phyloP scores from a whole-genome alignment of 164 flowering plant genomes.

The Liquidambar formosana region DNA sequence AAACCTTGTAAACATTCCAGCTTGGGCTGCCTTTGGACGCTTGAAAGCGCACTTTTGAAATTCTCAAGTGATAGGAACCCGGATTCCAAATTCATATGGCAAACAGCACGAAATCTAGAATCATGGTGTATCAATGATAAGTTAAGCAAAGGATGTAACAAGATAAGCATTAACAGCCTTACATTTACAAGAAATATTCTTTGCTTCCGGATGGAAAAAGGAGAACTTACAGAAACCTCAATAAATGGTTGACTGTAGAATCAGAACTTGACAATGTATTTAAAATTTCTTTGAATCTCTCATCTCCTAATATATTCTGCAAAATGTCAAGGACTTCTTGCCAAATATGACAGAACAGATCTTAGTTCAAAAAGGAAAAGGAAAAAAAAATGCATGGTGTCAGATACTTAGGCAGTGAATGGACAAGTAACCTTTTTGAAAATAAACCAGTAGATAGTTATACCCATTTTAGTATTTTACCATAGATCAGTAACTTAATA shows the following conservation, averaged over 20 bases:
- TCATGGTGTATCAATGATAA: not conserved
- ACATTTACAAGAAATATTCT: slow-evolving; percentile 3
- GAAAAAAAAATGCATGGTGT: not conserved
- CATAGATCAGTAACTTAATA: not conserved
- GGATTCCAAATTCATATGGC: slow-evolving; percentile 53
- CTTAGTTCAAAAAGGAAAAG: not conserved
- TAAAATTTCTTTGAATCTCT: slow-evolving; percentile 50
- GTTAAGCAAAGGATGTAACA: slow-evolving; percentile 2
- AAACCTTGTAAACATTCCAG: slow-evolving; percentile 75
- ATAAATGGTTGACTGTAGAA: slow-evolving; percentile 52
- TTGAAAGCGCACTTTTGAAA: slow-evolving; percentile 58
- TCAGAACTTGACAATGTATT: slow-evolving; percentile 37
- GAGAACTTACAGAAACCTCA: slow-evolving; percentile 80
- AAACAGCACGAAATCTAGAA: slow-evolving; percentile 72
- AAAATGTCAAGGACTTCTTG: slow-evolving; percentile 47
- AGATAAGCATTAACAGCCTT: not conserved
- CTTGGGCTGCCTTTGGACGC: slow-evolving; percentile 73
- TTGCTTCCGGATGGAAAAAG: slow-evolving; percentile 9
- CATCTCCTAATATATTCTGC: slow-evolving; percentile 61
- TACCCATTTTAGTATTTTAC: not conserved
- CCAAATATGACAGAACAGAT: not conserved
- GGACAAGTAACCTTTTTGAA: not conserved
- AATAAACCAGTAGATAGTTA: not conserved
- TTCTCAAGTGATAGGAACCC: slow-evolving; percentile 72
- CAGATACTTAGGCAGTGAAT: not conserved